Base-by-base conservation (phyloP, 2,329 filamentous ascomycete species). In the Colletotrichum coccodes region DNA sequence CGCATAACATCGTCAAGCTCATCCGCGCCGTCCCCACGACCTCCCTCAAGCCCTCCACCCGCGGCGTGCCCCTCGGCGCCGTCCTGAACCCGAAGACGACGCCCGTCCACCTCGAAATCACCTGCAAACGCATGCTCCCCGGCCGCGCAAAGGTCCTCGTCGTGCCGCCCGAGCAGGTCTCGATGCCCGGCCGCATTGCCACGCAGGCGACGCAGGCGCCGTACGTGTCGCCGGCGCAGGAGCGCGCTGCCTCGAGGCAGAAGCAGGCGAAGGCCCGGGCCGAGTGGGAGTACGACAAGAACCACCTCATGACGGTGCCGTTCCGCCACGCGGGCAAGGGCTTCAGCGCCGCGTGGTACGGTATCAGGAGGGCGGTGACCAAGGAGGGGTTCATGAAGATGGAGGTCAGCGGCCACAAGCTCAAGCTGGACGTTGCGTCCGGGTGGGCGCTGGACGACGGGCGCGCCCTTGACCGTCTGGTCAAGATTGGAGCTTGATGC, bases 381-480 rank as follows among this genome's bases (percentile, higher is more conserved):
- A 83, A 87, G 61, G 86, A 87, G 64, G 89, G 89, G 0, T 90
- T 89, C 70, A 81, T 84, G 44, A 80, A 82, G 64, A 79, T 91
- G 57, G 77, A 76, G 59, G 79, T 89, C 16, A 79, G 85, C 12
- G 84, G 81, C 21, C 76, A 79, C 38, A 77, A 79, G 60, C 89
- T 87, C 75, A 90, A 89, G 79, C 76, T 91, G 26, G 89, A 91
- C 72, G 81, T 90, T 18, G 81, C 81, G 3, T 83, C 83, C 44
- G 88, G 87, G 1, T 90, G 87, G 80, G 86, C 86, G 26, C 81
- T 90, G 56, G 89, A 91, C 46, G 81, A 85, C 4, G 90, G 90
- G 49, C 82, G 81, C 62, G 87, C 87, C 4, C 75, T 91, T 60
- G 89, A 91, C 77, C 83, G 85, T 71, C 74, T 91, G 44, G 82